Base-by-base conservation (phyloP, 257 asterid genomes). In the Scutellaria minor region DNA sequence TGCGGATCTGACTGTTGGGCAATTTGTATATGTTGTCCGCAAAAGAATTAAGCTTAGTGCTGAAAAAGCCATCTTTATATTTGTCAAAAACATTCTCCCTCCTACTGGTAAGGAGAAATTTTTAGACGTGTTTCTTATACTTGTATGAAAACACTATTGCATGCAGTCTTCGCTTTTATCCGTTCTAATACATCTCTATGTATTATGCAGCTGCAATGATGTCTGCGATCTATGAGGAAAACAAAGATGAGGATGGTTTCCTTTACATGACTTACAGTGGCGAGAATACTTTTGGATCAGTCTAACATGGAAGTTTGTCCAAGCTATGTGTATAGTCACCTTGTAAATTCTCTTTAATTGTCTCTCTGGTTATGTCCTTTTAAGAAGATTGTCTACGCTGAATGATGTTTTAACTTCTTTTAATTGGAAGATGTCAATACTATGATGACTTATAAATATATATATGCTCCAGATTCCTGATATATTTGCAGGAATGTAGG, bases 21-120 rank as follows among this genome's bases (percentile, higher is more conserved):
- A 94, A 68, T 94, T 94, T 68, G 99, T 94, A 24, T 94, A 94
- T 70, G 99, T 94, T 72, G 97, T 94, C 47, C 99, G 99, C 42
- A 94, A 94, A 83, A 88, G 99, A 86, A 94, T 94, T 68, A 94
- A 94, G 88, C 97, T 94, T 59, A 82, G 97, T 78, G 97, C 99
- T 14, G 99, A 94, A 90, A 91, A 94, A 78, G 99, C 99, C 55
- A 94, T 94, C 56, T 94, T 94, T 78, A 87, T 94, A 85, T 94
- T 94, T 82, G 99, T 94, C 78, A 94, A 91, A 83, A 91, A 89
- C 74, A 83, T 88, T 74, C 96, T 94, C 45, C 99, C 99, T n/a
- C 99, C 99, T 9, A 91, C 97, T 50, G 99, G 99, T 91, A 76
- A 76, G 80, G 54, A 71, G 55, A 75, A 42, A 15, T 4, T 14